Conservation (phyloP, 1,284 basidiomycete genomes). For the Austroboletus olivaceoglutinosus region DNA sequence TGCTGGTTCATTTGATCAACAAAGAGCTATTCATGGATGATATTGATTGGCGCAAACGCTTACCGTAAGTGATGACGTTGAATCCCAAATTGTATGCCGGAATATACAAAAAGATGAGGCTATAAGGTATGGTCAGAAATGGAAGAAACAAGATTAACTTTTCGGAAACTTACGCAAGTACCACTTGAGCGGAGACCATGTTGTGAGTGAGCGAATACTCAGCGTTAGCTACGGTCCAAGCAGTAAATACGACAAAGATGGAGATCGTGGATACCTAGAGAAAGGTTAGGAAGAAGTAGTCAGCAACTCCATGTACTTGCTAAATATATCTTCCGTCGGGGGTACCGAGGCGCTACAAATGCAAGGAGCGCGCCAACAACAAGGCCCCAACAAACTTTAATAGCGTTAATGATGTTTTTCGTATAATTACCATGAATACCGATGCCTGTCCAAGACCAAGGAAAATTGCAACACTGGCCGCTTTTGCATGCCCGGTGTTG, state of each 20-base stretch:
- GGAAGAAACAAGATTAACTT: not conserved
- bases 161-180: constrained; percentile 6
- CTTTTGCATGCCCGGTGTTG: not conserved
- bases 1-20: not conserved
- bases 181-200: constrained; percentile 1
- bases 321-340: too few species aligned
- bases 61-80: not conserved
- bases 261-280: constrained; percentile 8
- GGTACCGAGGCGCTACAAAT: too few species aligned
- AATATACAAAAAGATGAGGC: constrained; percentile 6
- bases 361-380: too few species aligned
- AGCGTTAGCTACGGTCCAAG: constrained; percentile 14
- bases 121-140: not conserved
- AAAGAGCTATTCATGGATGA: too few species aligned
- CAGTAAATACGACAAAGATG: constrained; percentile 12
- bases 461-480: not conserved
- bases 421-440: too few species aligned
- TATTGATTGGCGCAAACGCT: not conserved
- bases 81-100: not conserved
- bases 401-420: too few species aligned
- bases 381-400: too few species aligned
- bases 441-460: not conserved
- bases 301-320: too few species aligned
- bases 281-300: not conserved
- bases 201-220: constrained; percentile 8